A percentile compares a stretch with the other conserved stretches of the same genome.
Conservation (phyloP, 2,329 filamentous ascomycete species). For the Madurella fahalii region DNA sequence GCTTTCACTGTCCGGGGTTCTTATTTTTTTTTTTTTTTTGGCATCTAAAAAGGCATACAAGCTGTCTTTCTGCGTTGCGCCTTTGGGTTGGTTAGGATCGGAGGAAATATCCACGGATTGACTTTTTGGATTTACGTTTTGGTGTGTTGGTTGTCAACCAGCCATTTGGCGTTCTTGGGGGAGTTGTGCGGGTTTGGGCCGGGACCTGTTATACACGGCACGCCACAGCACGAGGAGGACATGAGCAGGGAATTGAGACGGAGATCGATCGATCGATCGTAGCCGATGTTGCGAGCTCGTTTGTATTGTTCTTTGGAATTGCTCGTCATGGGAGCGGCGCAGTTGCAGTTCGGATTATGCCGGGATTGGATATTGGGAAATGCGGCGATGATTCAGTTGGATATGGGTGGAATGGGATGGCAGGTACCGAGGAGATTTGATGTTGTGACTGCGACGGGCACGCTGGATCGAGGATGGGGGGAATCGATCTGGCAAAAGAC, state of each 20-base stretch:
- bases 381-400: no score
- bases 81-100: background rate
- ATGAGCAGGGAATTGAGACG: background rate
- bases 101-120: background rate
- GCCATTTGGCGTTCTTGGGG: background rate
- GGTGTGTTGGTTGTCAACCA: background rate
- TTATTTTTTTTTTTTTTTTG: background rate
- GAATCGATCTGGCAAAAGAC: no score
- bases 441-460: background rate
- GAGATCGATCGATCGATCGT: background rate
- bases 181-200: background rate
- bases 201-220: background rate
- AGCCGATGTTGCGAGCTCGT: background rate
- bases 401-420: background rate
- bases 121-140: background rate
- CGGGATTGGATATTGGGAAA: no score
- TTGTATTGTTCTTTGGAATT: background rate
- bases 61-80: background rate
- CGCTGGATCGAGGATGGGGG: no score
- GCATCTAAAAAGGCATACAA: background rate
- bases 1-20: no score
- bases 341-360: background rate
- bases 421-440: background rate
- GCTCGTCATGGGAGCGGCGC: background rate
- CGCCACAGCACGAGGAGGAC: background rate